Base-by-base conservation (phyloP, 805 yeast genomes). In the Yamadazyma philogaea region DNA sequence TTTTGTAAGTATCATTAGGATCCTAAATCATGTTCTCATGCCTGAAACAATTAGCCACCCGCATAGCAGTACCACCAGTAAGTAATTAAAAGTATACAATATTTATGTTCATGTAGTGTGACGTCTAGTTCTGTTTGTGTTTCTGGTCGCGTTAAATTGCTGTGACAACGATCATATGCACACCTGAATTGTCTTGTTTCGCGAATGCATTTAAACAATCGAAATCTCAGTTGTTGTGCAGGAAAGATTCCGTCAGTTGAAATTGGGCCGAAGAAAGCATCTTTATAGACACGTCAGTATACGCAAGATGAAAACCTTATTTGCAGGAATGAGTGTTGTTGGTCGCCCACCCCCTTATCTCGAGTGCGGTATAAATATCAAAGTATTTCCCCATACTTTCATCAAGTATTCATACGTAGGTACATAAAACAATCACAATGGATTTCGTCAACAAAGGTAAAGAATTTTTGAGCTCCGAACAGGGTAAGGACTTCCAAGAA, bases 371-470 rank as follows among this genome's bases (percentile, higher is more conserved):
- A 39, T 39, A 39, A 39, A 39, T 31, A 28, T 8, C 36, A 18
- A 28, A 12, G 10, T 8, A 31, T 30, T 36, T 34, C 37, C 32
- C 20, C 18, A n/a, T 30, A 24, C 21, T 30, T 15, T n/a, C 19
- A 21, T 34, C 17, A 28, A 21, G 35, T 14, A 20, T 20, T 32
- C 24, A 27, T 24, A 21, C 28, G 15, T 17, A 24, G 14, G 18
- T 22, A 18, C 28, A 24, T 19, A 21, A 8, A 21, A 30, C 15
- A n/a, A 28, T 7, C 15, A 48, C 36, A 39, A 49, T 49, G 50
- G 62, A 60, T 50, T 51, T 66, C 40, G 30, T 63, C 32, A 61
- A 62, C 50, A 57, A 66, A 45, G 68, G 66, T 41, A 54, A 62
- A 44, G 55, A 53, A 37, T 57, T 59, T 22, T 52, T 51, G 38